Base-by-base conservation (phyloP, 2,329 filamentous ascomycete species). In the Arthrinium puccinioides region DNA sequence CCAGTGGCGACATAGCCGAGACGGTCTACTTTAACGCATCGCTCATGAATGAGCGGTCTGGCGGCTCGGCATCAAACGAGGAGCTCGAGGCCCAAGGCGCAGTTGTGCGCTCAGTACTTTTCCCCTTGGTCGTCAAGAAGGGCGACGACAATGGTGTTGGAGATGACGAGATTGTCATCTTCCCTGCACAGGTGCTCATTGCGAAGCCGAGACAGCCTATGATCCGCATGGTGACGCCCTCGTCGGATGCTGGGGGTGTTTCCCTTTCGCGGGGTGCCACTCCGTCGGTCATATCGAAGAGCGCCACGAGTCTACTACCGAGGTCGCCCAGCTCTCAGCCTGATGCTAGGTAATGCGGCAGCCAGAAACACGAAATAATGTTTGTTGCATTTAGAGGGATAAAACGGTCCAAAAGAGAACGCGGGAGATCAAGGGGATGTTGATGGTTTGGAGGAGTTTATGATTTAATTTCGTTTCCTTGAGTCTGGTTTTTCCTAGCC, bases 41-140 rank as follows among this genome's bases (percentile, higher is more conserved):
- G 21, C 76, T 95, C 53, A 97, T 98, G 90, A 94, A 92, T 54
- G 90, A 96, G 66, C 83, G 87, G 40, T 87, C 82, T 42, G 82
- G 84, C 28, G 77, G 82, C 45, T 49, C 67, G 37, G 71, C 59
- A 21, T 80, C 78, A 18, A 90, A 92, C 53, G 84, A 90, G 47
- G 84, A 90, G 36, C 76, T 95, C 18, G 85, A 97, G 61, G 70
- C 72, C 6, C 74, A 82, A 43, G 73, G 77, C 27, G 82, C 87
- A 19, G 77, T 90, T 14, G 88, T 98, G 27, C 85, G 92, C 48
- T 78, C 95, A 44, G 89, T 98, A 2, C 76, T 98, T 27, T 98
- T 98, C 70, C 94, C 94, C 9, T 74, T 97, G 2, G 90, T 98
- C 14, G 87, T 97, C 51, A 95, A 95, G 67, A 94, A 92, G 67